phyloP scores from a whole-genome alignment of 148 eudicot species.

The Bassia scoparia region DNA sequence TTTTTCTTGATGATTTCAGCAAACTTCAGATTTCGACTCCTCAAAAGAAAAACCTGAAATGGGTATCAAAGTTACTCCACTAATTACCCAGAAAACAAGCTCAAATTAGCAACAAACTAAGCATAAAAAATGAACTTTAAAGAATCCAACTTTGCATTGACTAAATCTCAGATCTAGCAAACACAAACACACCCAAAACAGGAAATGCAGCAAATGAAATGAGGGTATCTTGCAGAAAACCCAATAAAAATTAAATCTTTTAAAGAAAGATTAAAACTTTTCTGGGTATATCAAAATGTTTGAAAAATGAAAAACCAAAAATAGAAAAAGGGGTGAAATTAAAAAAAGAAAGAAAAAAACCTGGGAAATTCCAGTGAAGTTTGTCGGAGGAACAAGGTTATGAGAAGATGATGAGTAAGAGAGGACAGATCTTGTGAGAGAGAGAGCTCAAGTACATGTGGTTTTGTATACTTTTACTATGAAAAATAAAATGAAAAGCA shows the following conservation, averaged over 20 bases:
- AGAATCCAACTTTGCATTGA: constrained; percentile 1
- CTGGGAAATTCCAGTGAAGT: neutral
- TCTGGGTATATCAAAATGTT: neutral
- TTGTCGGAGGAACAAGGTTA: neutral
- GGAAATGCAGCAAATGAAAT: constrained; percentile 21
- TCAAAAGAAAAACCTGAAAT: constrained; percentile 32
- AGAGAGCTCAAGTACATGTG: constrained; percentile 23
- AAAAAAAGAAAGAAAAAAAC: neutral
- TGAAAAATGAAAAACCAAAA: neutral
- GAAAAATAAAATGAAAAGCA: no score
- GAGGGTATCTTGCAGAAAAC: neutral
- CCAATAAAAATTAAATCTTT: neutral
- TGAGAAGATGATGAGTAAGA: constrained; percentile 12
- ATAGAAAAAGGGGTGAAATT: neutral
- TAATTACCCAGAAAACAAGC: neutral
- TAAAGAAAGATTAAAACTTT: neutral
- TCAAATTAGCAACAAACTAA: constrained; percentile 6
- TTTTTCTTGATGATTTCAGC: constrained; percentile 20
- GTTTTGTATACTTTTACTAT: constrained; percentile 6
- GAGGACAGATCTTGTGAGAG: constrained; percentile 23
- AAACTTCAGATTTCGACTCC: constrained; percentile 15
- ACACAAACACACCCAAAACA: constrained; percentile 12
- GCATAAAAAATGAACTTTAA: neutral
- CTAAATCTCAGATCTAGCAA: constrained; percentile 39
- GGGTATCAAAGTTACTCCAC: constrained; percentile 4